Evolutionary conservation across 1,284 basidiomycete species (phyloP).

Genomic region (Porogramme epimiltina): DNA sequence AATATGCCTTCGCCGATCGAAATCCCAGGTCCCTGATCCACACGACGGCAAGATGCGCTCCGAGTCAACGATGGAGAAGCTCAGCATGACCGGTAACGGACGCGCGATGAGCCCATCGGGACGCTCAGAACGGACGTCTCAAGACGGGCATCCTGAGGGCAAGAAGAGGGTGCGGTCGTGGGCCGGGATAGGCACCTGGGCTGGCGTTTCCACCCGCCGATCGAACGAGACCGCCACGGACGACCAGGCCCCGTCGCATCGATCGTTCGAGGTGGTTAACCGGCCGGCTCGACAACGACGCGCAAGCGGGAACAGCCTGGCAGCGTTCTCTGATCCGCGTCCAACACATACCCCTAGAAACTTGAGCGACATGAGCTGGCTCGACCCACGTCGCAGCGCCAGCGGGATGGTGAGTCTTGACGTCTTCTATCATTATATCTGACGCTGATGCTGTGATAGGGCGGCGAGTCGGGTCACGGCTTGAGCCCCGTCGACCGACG

Average conservation of each 20-base stretch:
- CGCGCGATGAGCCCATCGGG: slow-evolving; percentile 29
- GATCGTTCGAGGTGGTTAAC: slow-evolving; percentile 74
- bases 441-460: slow-evolving; percentile 41
- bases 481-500: slow-evolving; percentile 42
- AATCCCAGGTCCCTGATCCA: slow-evolving; percentile 6
- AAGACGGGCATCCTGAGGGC: slow-evolving; percentile 12
- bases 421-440: slow-evolving; percentile 10
- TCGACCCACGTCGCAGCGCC: slow-evolving; percentile 67
- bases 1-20: slow-evolving; percentile 26
- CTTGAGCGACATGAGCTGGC: slow-evolving; percentile 74
- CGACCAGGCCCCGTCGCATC: slow-evolving; percentile 32
- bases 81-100: slow-evolving; percentile 26
- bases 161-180: slow-evolving; percentile 26
- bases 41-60: slow-evolving; percentile 27
- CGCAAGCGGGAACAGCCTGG: slow-evolving; percentile 49
- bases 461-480: slow-evolving; percentile 63
- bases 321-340: slow-evolving; percentile 40
- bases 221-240: slow-evolving; percentile 29
- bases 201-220: slow-evolving; percentile 24
- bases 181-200: slow-evolving; percentile 26
- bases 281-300: slow-evolving; percentile 54
- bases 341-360: slow-evolving; percentile 46
- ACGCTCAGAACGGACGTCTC: slow-evolving; percentile 17
- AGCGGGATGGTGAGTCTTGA: slow-evolving; percentile 63
- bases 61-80: slow-evolving; percentile 52